phyloP scores from a whole-genome alignment of 2,329 filamentous ascomycete species.

The Emmonsia crescens region DNA sequence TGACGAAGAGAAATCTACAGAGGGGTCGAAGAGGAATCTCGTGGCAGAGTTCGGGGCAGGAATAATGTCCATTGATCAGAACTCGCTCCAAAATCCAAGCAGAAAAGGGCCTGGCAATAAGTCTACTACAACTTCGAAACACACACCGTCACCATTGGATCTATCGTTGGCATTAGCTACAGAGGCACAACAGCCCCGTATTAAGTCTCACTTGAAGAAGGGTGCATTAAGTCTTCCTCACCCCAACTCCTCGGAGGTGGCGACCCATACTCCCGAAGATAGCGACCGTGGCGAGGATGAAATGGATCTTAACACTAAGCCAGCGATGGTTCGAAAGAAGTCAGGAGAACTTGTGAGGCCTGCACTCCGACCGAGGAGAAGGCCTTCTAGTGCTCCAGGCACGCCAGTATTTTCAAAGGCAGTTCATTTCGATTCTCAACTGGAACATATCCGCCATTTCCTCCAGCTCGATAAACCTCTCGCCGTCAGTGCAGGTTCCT shows the following conservation, averaged over 20 bases:
- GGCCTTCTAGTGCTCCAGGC: slow-evolving; percentile 93
- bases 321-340: slow-evolving; percentile 95
- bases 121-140: slow-evolving; percentile 11
- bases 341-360: slow-evolving; percentile 93
- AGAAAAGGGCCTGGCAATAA: slow-evolving; percentile 9
- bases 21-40: slow-evolving; percentile 33
- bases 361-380: slow-evolving; percentile 66
- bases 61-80: slow-evolving; percentile 61
- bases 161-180: slow-evolving; percentile 2
- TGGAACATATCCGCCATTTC: slow-evolving; percentile 94
- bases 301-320: slow-evolving; percentile 52
- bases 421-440: slow-evolving; percentile 95
- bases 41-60: slow-evolving; percentile 66
- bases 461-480: slow-evolving; percentile 85
- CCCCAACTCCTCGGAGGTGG: slow-evolving; percentile 17
- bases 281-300: slow-evolving; percentile 49
- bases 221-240: not conserved
- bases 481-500: slow-evolving; percentile 91
- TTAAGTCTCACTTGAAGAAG: not conserved
- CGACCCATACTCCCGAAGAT: slow-evolving; percentile 26
- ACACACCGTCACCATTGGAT: not conserved
- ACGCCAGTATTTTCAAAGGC: slow-evolving; percentile 93
- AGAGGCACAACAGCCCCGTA: not conserved
- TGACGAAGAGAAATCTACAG: slow-evolving; percentile 52
- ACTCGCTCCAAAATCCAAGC: slow-evolving; percentile 14